Evolutionary conservation across 2,329 filamentous ascomycete genomes (phyloP).

Genomic region (Cytospora piceicola): DNA sequence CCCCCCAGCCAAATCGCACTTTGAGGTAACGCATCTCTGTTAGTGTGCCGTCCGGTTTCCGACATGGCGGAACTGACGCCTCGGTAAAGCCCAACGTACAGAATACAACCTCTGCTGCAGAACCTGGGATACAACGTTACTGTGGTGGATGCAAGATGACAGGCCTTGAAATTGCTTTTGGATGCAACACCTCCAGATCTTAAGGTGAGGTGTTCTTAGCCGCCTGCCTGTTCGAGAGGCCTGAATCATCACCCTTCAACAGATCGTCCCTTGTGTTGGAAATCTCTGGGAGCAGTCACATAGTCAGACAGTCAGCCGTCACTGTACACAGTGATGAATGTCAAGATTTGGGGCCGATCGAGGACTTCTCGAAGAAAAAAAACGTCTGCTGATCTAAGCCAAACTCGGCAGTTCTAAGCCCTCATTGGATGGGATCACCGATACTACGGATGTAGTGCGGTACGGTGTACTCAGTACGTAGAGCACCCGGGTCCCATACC

Average conservation of each 20-base stretch:
- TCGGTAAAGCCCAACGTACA: slow-evolving; percentile 22
- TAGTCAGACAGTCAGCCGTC: not conserved
- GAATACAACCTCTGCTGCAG: slow-evolving; percentile 6
- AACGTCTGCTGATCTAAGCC: not conserved
- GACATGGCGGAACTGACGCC: slow-evolving; percentile 20
- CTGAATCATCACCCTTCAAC: slow-evolving; percentile 3
- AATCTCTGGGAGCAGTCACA: not conserved
- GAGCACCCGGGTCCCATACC: not conserved
- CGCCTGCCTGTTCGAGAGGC: slow-evolving; percentile 11
- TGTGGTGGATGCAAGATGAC: slow-evolving; percentile 21
- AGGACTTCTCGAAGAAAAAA: not conserved
- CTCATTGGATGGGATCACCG: slow-evolving; percentile 3
- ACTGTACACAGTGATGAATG: not conserved
- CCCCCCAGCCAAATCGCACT: not conserved
- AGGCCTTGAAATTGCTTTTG: slow-evolving; percentile 17
- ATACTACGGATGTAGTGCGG: not conserved
- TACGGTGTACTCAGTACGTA: not conserved
- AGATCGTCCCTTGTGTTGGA: not conserved
- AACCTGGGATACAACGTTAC: slow-evolving; percentile 24
- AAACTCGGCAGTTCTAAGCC: not conserved
- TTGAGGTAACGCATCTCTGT: not conserved
- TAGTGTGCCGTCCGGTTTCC: slow-evolving; percentile 14
- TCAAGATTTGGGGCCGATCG: not conserved
- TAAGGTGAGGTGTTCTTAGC: not conserved
- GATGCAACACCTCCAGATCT: slow-evolving; percentile 14